Base-by-base conservation (phyloP, 352 stramenopile genomes). In the Phytopythium delawarense region DNA sequence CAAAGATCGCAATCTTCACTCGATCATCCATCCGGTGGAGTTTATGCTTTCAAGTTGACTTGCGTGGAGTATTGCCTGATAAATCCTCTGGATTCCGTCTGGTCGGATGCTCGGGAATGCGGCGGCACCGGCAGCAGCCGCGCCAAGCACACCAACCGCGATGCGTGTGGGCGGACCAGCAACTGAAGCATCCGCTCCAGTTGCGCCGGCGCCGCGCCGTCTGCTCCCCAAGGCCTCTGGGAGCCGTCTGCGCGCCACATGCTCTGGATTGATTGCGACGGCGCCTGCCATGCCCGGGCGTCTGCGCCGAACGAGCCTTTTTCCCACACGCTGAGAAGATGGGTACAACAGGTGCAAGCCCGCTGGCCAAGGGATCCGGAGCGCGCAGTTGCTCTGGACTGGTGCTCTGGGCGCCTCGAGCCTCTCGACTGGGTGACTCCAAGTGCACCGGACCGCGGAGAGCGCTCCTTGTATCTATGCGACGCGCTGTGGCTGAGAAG, bases 101-200 rank as follows among this genome's bases (percentile, higher is more conserved):
- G 4, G n/a, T 34, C 45, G 9, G 21, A 30, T 32, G 8, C 23
- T 20, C 21, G 25, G 50, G 32, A 56, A 37, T 16, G 16, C 11
- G 15, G 50, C 15, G 9, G 50, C 50, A 42, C 15, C 50, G 18
- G 15, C 15, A 16, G 50, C 51, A 44, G 51, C 51, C 50, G 50
- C 50, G 40, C 40, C 20, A 23, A 49, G 42, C 42, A 49, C 6
- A 49, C n/a, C 18, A 49, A 25, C 1, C 32, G 9, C 51, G 32
- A 39, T 32, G 51, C 42, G 51, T 39, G 51, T 57, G 51, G 51
- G 32, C 51, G 51, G 51, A 57, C 51, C 51, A 57, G 51, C 51
- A 42, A 32, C 51, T 46, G 51, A 57, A 57, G 32, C 51, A n/a
- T 11, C 45, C 21, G 42, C 42, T 49, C 42, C 18, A 45, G 40